Percentiles rank a stretch among this genome's conserved stretches.
These are phyloP conservation scores for Phialophora tarda DNA, from an alignment of 2,329 filamentous ascomycete genomes.

Conservation along the genomic window DNA sequence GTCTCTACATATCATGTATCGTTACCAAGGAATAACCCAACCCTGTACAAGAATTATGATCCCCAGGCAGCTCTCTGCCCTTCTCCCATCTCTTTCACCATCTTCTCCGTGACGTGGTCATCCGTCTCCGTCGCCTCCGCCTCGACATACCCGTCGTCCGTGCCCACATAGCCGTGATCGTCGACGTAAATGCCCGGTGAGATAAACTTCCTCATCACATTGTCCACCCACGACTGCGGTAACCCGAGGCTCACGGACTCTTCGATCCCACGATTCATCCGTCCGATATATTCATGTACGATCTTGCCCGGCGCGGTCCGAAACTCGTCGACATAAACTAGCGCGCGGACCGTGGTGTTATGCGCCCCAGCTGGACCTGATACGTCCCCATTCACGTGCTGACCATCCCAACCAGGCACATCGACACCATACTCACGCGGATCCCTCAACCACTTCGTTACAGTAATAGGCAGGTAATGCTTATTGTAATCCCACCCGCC, in stretches of 20 bases:
- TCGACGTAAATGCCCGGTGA: constrained; percentile 38
- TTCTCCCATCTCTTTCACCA: constrained; percentile 12
- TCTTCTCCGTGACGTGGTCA: constrained; percentile 24
- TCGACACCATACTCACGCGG: constrained; percentile 32
- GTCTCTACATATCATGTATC: not conserved
- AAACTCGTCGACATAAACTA: constrained; percentile 53
- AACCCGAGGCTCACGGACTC: constrained; percentile 47
- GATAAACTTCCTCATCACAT: constrained; percentile 49
- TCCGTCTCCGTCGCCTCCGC: constrained; percentile 32
- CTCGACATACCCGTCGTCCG: constrained; percentile 37
- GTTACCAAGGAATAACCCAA: not conserved
- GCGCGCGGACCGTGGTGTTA: constrained; percentile 38
- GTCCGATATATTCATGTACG: constrained; percentile 48
- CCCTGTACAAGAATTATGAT: not conserved
- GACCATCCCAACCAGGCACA: constrained; percentile 20
- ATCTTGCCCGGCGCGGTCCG: constrained; percentile 44
- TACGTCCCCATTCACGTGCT: not conserved
- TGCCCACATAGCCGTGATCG: constrained; percentile 36
- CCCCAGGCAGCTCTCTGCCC: not conserved
- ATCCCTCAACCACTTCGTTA: constrained; percentile 36
- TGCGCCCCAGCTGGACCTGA: not conserved
- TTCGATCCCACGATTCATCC: constrained; percentile 52
- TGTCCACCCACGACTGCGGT: constrained; percentile 43
- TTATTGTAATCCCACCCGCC: constrained; percentile 41
- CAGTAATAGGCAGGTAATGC: constrained; percentile 37